These are phyloP conservation scores for Colletotrichum sp. DNA, from an alignment of 2,329 filamentous ascomycete species.

Conservation along the genomic window DNA sequence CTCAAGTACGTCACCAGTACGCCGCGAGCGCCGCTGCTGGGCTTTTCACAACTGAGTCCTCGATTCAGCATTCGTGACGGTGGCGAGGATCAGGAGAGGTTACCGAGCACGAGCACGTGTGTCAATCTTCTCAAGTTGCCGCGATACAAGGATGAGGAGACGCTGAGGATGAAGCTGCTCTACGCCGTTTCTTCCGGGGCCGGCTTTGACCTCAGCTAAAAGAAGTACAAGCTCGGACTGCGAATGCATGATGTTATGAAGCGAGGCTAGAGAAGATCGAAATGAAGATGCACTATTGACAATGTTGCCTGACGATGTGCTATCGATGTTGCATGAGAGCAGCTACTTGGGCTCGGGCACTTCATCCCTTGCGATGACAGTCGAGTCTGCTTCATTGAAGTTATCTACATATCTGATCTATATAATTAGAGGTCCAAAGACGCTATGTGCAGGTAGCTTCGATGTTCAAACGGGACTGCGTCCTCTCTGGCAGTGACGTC, in stretches of 20 bases:
- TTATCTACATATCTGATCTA: neutral
- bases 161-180: conserved; percentile 79
- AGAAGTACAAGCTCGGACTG: neutral
- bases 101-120: conserved; percentile 95
- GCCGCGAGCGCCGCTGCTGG: conserved; percentile 85
- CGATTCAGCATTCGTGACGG: conserved; percentile 89
- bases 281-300: neutral
- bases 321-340: neutral
- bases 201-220: conserved; percentile 81
- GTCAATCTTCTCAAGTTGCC: conserved; percentile 95
- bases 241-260: conserved; percentile 13
- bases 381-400: neutral
- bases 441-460: neutral
- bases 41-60: conserved; percentile 85
- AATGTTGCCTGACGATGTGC: neutral
- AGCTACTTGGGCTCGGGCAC: neutral
- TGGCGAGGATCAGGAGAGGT: conserved; percentile 73
- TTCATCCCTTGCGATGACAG: neutral
- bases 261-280: neutral
- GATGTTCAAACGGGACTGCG: neutral
- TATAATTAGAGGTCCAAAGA: neutral
- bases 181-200: conserved; percentile 91
- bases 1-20: conserved; percentile 97
- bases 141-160: conserved; percentile 70
- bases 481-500: neutral